These are phyloP conservation scores for Suillus placidus DNA, from an alignment of 768 basidiomycete genomes.

Conservation along the genomic window DNA sequence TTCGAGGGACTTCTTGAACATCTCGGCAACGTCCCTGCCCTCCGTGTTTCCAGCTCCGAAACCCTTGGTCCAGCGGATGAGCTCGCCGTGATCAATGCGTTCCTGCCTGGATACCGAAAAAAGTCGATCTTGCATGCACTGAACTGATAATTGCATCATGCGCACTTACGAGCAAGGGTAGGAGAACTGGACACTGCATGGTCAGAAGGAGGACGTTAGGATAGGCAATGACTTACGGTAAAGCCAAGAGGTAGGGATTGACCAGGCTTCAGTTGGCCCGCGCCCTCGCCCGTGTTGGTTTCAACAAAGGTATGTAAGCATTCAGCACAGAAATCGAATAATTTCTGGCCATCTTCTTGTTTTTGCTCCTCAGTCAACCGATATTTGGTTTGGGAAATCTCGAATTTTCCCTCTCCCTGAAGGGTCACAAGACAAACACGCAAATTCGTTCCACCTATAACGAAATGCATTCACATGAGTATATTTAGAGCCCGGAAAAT, in stretches of 20 bases:
- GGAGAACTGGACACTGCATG: constrained; percentile 63
- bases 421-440: constrained; percentile 96
- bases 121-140: constrained; percentile 2
- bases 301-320: constrained; percentile 88
- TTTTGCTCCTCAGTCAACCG: constrained; percentile 97
- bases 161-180: constrained; percentile 86
- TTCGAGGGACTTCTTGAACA: constrained; percentile 84
- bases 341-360: constrained; percentile 91
- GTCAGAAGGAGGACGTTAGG: constrained; percentile 10
- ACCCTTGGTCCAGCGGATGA: constrained; percentile 99
- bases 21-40: constrained; percentile 87
- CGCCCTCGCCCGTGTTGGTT: constrained; percentile 61
- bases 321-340: constrained; percentile 98
- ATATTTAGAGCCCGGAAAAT: constrained; percentile 9
- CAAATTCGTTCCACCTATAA: constrained; percentile 89
- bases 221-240: constrained; percentile 64
- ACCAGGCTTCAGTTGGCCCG: constrained; percentile 51
- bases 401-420: constrained; percentile 93
- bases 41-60: constrained; percentile 92
- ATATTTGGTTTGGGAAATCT: constrained; percentile 97
- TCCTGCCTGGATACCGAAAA: constrained; percentile 63
- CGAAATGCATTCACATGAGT: background rate
- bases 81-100: constrained; percentile 88
- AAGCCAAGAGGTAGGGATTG: constrained; percentile 84
- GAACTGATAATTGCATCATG: background rate